These are phyloP conservation scores for Penicillium sp. DNA, from an alignment of 2,329 filamentous ascomycete species.

Conservation along the genomic window DNA sequence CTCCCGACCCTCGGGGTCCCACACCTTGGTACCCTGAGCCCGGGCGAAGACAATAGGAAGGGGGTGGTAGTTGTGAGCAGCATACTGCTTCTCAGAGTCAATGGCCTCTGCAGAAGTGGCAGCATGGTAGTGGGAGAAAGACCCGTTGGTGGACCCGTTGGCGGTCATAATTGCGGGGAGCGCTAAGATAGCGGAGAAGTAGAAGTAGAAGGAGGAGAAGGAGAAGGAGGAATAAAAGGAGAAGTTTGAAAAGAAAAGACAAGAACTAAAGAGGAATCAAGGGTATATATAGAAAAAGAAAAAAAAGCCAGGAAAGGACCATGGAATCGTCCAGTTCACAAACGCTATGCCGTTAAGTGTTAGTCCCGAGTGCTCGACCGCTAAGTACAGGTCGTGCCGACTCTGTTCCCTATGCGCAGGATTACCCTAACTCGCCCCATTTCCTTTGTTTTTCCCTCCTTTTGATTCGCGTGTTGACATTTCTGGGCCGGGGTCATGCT, in stretches of 20 bases:
- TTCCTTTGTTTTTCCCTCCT: conserved; percentile 4
- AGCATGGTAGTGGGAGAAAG: conserved; percentile 64
- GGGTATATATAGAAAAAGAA: conserved; percentile 8
- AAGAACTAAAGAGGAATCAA: neutral
- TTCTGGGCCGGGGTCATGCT: neutral
- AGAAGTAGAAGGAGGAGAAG: too few relatives aligned
- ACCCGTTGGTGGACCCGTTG: conserved; percentile 38
- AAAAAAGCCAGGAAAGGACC: conserved; percentile 3
- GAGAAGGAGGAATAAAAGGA: neutral
- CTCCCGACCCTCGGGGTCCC: conserved; percentile 94
- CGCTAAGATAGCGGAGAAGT: neutral
- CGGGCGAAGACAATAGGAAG: conserved; percentile 90
- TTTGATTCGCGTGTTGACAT: neutral
- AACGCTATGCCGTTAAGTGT: conserved; percentile 40
- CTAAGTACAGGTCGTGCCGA: conserved; percentile 32
- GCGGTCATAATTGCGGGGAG: conserved; percentile 40
- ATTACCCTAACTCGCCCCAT: conserved; percentile 23
- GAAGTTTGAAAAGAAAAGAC: neutral
- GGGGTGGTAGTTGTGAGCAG: conserved; percentile 98
- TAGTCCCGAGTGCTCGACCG: conserved; percentile 27
- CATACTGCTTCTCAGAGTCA: conserved; percentile 75
- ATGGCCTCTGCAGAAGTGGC: conserved; percentile 79
- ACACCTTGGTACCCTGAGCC: conserved; percentile 83
- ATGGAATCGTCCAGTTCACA: neutral
- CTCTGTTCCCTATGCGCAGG: conserved; percentile 30